Base-by-base conservation (phyloP, 805 yeast genomes). In the Myxozyma sirexii region DNA sequence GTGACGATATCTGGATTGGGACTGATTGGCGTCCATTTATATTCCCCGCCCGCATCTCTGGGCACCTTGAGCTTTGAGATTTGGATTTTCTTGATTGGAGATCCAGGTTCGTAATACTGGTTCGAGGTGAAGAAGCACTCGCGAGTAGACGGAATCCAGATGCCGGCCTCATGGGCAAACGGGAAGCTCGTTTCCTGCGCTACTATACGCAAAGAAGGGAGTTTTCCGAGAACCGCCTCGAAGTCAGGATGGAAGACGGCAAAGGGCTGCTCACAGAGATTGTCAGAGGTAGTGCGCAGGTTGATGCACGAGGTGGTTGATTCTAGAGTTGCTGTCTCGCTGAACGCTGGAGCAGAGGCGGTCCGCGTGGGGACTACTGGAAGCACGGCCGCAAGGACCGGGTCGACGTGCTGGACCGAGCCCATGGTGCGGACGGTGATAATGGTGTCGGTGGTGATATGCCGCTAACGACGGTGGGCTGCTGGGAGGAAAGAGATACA, bases 161-260 rank as follows among this genome's bases (percentile, higher is more conserved):
- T 60, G 4, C 71, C 72, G 5, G 71, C 72, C 50, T 70, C 72
- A 57, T 70, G 72, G 1, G 72, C 72, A 45, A 68, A 70, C 27
- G 64, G 69, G 47, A 51, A 60, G 13, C 39, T 29, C 5, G 47
- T 39, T 21, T 65, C 62, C 35, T 66, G 61, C 6, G 70, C 67
- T 10, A 62, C 64, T 12, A 67, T 47, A 41, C 58, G 59, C 27
- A 68, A 39, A 6, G 44, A 35, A 2, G 69, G 68, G 10, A 27
- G 10, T 7, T 39, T 44, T 1, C 70, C 70, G 12, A 67, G 45
- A 0, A 67, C 57, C 10, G 43, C 27, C 21, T 59, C 43, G 43
- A 67, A 67, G 39, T 65, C 69, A 2, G 39, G 21, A 31, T 54
- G 47, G 43, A 39, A 66, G 12, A 62, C 67, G 4, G 57, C 69